A percentile compares a stretch with the other conserved stretches of the same genome.
Evolutionary conservation across 164 flowering plant species (phyloP).

Genomic region (Buxus sempervirens): DNA sequence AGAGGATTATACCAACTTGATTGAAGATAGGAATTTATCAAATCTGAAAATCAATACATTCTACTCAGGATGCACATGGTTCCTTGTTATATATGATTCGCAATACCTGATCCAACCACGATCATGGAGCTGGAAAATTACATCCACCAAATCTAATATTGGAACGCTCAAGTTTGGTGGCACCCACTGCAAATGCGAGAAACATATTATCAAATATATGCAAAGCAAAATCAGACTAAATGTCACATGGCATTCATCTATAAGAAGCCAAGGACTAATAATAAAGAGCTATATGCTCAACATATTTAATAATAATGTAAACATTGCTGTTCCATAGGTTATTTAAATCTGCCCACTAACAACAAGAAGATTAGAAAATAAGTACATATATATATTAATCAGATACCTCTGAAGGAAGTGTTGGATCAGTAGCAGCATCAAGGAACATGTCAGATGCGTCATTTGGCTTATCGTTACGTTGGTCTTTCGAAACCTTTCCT

Average conservation of each 20-base stretch:
- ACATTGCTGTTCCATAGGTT: background rate
- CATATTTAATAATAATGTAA: background rate
- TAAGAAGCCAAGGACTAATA: background rate
- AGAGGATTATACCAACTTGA: background rate
- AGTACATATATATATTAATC: background rate
- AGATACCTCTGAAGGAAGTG: conserved; percentile 77
- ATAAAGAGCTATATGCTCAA: background rate
- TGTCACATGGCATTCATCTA: conserved; percentile 6
- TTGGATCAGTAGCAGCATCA: conserved; percentile 56
- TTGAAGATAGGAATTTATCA: background rate
- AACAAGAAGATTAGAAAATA: background rate
- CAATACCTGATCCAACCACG: conserved; percentile 99
- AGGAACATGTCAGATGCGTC: conserved; percentile 29
- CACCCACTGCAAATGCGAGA: conserved; percentile 69
- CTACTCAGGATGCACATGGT: background rate
- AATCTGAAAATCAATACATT: background rate
- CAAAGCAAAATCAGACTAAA: background rate
- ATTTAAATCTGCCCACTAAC: background rate
- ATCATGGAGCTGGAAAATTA: conserved; percentile 91
- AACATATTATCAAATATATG: conserved; percentile 3
- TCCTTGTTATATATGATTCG: background rate
- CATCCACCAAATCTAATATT: conserved; percentile 89
- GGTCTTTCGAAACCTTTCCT: conserved; percentile 29
- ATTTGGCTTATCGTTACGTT: conserved; percentile 23
- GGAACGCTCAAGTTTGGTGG: conserved; percentile 89